Evolutionary conservation across 352 stramenopile species (phyloP).

Genomic region (Blastocystis sp.): DNA sequence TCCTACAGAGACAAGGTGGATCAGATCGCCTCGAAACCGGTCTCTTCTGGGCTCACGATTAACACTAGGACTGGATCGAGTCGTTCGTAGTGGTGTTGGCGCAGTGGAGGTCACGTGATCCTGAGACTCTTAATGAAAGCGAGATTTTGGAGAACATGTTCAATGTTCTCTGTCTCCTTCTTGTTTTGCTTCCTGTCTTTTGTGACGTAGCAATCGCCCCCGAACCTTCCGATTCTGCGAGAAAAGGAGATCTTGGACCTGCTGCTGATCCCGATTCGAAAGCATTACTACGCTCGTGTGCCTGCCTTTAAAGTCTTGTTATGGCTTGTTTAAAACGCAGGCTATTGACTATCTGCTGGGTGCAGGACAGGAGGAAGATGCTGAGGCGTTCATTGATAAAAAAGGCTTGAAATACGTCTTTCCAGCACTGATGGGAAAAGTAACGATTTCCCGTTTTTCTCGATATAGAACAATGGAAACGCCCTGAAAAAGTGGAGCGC

Average conservation of each 20-base stretch:
- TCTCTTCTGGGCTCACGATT: not conserved
- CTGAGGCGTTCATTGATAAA: conserved; percentile 8
- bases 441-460: not conserved
- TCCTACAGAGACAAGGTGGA: not conserved
- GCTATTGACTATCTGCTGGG: conserved; percentile 12
- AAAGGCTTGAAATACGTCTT: conserved; percentile 26
- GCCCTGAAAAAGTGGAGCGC: not conserved
- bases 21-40: not conserved
- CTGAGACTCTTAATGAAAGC: not conserved
- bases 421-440: not conserved
- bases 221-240: not conserved
- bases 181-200: not conserved
- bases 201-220: not conserved
- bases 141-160: conserved; percentile 48
- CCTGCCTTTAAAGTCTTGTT: not conserved
- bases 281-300: not conserved
- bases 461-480: not conserved
- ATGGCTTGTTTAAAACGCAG: not conserved
- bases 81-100: not conserved
- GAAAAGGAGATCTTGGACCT: conserved; percentile 41
- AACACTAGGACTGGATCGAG: not conserved
- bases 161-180: conserved; percentile 5
- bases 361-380: not conserved
- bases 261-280: conserved; percentile 28
- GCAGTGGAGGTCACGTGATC: not conserved